Evolutionary conservation across 257 asterid species (phyloP).

Genomic region (Ocimum tenuiflorum): DNA sequence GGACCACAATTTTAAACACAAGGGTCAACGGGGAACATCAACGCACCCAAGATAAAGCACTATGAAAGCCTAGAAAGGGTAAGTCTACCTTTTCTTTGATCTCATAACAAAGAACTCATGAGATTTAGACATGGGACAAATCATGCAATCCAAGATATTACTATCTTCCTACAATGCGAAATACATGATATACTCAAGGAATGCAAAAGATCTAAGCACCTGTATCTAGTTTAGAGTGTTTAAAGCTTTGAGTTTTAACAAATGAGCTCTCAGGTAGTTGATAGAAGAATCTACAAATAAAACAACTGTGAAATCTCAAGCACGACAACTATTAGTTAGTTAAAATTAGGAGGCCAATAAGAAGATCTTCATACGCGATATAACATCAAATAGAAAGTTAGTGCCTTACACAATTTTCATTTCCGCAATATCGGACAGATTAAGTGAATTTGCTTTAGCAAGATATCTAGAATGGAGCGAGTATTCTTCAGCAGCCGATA

Average conservation of each 20-base stretch:
- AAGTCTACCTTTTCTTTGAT: too few relatives aligned
- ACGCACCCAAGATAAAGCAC: too few relatives aligned
- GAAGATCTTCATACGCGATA: constrained; percentile 8
- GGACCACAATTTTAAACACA: too few relatives aligned
- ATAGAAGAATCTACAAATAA: neutral
- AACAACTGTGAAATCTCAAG: neutral
- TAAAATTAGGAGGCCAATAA: neutral
- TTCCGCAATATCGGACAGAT: constrained; percentile 85
- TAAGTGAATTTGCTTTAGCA: constrained; percentile 81
- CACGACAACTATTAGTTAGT: neutral
- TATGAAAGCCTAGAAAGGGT: too few relatives aligned
- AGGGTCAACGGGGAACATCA: too few relatives aligned
- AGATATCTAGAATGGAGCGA: constrained; percentile 94
- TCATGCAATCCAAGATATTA: neutral
- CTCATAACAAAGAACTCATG: too few relatives aligned
- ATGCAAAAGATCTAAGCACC: neutral
- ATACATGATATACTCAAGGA: neutral
- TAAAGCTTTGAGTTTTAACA: neutral
- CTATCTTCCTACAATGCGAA: neutral
- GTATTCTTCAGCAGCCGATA: constrained; percentile 87
- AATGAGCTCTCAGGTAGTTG: neutral
- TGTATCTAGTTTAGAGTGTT: neutral
- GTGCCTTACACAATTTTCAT: constrained; percentile 87
- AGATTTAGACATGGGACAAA: too few relatives aligned
- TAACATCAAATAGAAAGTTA: neutral